Conservation (phyloP, 2,329 filamentous ascomycete species). For the Cercospora berteroae region DNA sequence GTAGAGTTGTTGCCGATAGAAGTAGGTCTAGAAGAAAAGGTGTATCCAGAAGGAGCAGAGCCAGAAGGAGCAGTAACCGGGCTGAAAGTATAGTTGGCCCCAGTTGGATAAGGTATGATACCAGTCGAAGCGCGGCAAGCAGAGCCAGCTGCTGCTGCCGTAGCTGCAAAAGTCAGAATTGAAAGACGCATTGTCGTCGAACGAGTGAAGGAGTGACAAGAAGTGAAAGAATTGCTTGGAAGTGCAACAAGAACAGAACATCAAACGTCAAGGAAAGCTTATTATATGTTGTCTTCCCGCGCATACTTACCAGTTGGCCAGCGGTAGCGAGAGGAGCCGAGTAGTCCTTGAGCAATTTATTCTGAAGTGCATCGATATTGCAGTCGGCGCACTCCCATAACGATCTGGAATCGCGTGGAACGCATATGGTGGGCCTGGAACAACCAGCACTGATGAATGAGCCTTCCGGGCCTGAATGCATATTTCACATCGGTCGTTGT, state of each 20-base stretch:
- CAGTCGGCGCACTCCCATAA: not conserved
- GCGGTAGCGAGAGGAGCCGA: not conserved
- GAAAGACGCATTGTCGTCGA: constrained; percentile 29
- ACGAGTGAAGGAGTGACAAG: constrained; percentile 19
- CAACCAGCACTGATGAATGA: not conserved
- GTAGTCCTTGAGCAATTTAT: not conserved
- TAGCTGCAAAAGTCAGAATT: constrained; percentile 24
- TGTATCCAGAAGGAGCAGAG: not conserved
- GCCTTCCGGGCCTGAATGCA: not conserved
- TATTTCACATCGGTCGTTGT: not conserved
- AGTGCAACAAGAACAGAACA: not conserved
- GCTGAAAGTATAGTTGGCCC: not conserved
- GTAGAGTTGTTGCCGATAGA: not conserved
- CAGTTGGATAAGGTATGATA: not conserved
- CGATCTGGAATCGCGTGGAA: not conserved
- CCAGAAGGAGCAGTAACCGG: not conserved
- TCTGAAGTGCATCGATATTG: not conserved
- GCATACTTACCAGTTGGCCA: not conserved
- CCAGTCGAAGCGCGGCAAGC: not conserved
- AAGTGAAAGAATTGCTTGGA: not conserved
- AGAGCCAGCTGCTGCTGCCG: constrained; percentile 24
- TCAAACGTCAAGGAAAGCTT: constrained; percentile 4
- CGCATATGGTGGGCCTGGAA: not conserved
- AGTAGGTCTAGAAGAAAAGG: not conserved
- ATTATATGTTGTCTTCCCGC: not conserved